Percentiles rank a stretch among this genome's conserved stretches.
Conservation (phyloP, 306 rosid species). For the Cucurbita maxima region DNA sequence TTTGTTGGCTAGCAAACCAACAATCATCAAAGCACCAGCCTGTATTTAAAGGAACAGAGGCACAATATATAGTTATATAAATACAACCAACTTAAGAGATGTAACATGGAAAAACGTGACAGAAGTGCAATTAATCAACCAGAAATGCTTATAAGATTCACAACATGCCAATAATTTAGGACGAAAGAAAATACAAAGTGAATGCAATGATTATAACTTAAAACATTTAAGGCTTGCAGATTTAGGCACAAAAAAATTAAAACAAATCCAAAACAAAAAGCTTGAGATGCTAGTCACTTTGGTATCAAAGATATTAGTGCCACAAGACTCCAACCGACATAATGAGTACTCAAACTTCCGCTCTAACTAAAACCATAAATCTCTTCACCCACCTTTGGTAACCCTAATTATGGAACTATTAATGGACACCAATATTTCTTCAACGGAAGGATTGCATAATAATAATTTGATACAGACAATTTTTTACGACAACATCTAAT, state of each 20-base stretch:
- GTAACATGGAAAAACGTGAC: background rate
- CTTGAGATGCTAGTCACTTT: background rate
- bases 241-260: background rate
- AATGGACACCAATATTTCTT: background rate
- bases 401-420: background rate
- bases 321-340: background rate
- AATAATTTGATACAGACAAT: background rate
- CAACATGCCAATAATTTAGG: background rate
- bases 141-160: background rate
- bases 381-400: background rate
- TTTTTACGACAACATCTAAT: background rate
- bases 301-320: background rate
- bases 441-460: background rate
- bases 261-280: background rate
- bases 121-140: background rate
- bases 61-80: background rate
- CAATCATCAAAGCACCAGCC: slow-evolving; percentile 91
- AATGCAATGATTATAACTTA: background rate
- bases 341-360: background rate
- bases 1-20: slow-evolving; percentile 66
- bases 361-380: background rate
- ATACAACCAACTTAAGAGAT: background rate
- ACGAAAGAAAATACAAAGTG: background rate
- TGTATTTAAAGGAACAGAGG: slow-evolving; percentile 11
- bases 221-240: background rate